Percentiles rank a stretch among this genome's conserved stretches.
Conservation (phyloP, 1,284 basidiomycete genomes). For the Ceratobasidium sp. region DNA sequence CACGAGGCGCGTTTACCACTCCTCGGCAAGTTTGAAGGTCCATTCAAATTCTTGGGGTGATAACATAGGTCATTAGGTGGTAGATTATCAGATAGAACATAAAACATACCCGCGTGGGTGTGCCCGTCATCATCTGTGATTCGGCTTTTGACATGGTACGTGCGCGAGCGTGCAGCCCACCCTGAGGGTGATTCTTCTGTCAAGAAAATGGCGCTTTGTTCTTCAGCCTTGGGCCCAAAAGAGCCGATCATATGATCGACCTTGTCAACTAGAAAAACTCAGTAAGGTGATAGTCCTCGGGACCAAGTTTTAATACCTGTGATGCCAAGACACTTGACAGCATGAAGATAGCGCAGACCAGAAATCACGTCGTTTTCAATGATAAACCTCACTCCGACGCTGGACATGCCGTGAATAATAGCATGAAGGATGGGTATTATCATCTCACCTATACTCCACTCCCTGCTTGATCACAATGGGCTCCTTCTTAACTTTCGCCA, state of each 20-base stretch:
- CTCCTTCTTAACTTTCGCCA: conserved; percentile 67
- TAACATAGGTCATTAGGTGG: neutral
- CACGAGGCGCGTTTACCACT: conserved; percentile 58
- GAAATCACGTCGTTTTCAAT: conserved; percentile 86
- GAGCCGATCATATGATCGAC: conserved; percentile 90
- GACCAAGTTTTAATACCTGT: conserved; percentile 56
- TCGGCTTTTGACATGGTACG: conserved; percentile 76
- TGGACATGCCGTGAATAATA: conserved; percentile 48
- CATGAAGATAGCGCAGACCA: conserved; percentile 82
- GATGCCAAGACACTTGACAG: conserved; percentile 77
- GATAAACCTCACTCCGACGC: conserved; percentile 77
- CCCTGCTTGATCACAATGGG: conserved; percentile 83
- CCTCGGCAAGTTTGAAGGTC: conserved; percentile 80
- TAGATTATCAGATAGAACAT: neutral
- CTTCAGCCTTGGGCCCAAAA: conserved; percentile 70
- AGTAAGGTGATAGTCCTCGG: conserved; percentile 38
- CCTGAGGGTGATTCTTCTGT: conserved; percentile 80
- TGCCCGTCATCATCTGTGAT: conserved; percentile 83
- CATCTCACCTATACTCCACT: conserved; percentile 72
- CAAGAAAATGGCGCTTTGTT: conserved; percentile 73
- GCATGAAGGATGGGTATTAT: conserved; percentile 33
- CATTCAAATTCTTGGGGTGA: conserved; percentile 73
- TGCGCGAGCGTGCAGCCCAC: conserved; percentile 77
- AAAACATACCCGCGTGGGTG: conserved; percentile 69
- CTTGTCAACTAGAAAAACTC: conserved; percentile 69